Evolutionary conservation across 1,284 basidiomycete genomes (phyloP).

Genomic region (Clitocybe nebularis): DNA sequence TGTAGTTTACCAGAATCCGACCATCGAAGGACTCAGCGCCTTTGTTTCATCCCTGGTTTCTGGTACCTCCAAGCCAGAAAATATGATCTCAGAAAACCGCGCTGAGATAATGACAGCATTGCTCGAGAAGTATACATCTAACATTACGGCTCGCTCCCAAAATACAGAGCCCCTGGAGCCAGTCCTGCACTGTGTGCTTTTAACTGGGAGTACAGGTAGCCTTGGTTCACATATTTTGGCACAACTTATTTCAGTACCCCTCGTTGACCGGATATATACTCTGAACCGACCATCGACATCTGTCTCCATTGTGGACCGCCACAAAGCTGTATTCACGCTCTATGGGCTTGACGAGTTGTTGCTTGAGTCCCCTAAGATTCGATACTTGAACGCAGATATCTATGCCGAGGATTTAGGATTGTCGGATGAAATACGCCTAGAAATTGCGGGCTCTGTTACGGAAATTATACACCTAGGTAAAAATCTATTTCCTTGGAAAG

Average conservation of each 20-base stretch:
- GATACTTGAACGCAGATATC: conserved; percentile 30
- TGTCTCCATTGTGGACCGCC: conserved; percentile 19
- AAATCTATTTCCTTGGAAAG: conserved; percentile 2
- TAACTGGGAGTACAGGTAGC: conserved; percentile 24
- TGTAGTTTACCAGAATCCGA: conserved; percentile 22
- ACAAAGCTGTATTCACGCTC: conserved; percentile 24
- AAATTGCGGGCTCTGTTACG: conserved; percentile 24
- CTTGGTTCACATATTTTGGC: conserved; percentile 21
- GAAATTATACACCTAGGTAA: conserved; percentile 31
- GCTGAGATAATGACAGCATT: conserved; percentile 7
- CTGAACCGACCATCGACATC: conserved; percentile 6
- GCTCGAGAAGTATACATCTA: conserved; percentile 9
- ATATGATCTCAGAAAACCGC: background rate
- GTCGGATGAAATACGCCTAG: conserved; percentile 19
- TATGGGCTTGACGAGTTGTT: conserved; percentile 27
- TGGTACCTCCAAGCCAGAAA: too few species aligned
- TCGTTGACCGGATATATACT: conserved; percentile 8
- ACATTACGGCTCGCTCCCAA: conserved; percentile 3
- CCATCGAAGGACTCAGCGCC: conserved; percentile 14
- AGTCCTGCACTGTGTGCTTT: conserved; percentile 15
- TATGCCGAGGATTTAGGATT: conserved; percentile 27
- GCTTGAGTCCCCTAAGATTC: conserved; percentile 25
- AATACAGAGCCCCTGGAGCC: background rate
- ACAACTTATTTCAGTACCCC: background rate
- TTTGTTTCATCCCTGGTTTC: background rate